Evolutionary conservation across 257 asterid species (phyloP).

Genomic region (Oldenlandia corymbosa): DNA sequence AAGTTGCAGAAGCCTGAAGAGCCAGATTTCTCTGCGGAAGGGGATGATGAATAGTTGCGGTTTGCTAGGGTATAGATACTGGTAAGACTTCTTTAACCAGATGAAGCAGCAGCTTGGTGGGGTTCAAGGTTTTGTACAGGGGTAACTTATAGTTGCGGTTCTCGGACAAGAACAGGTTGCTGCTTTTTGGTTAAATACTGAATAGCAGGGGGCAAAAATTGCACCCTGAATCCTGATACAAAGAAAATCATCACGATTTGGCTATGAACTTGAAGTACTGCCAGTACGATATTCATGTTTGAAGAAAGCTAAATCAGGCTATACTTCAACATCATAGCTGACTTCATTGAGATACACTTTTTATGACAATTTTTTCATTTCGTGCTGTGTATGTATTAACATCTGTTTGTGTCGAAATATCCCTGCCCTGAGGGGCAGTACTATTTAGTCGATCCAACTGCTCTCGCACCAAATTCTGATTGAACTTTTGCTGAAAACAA

Average conservation of each 20-base stretch:
- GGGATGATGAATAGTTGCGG: slow-evolving; percentile 49
- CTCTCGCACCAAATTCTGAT: no score
- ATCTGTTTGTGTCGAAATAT: no score
- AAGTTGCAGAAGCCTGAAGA: slow-evolving; percentile 68
- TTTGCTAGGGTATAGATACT: not conserved
- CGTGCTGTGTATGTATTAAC: no score
- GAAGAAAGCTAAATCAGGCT: not conserved
- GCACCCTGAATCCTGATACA: not conserved
- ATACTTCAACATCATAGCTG: not conserved
- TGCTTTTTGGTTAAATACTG: not conserved
- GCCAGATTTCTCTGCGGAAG: slow-evolving; percentile 70
- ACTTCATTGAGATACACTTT: no score
- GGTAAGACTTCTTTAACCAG: not conserved
- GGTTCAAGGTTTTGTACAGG: not conserved
- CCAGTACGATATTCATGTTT: not conserved
- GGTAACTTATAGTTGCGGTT: not conserved
- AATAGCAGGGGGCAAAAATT: not conserved
- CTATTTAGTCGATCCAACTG: no score
- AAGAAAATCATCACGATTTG: not conserved
- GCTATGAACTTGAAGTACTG: slow-evolving; percentile 9
- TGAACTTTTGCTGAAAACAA: no score
- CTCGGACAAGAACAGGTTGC: not conserved
- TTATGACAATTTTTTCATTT: no score
- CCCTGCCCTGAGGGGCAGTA: no score
- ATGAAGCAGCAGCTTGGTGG: not conserved